Conservation (phyloP, 352 stramenopile species). For the Aphanomyces cochlioides region DNA sequence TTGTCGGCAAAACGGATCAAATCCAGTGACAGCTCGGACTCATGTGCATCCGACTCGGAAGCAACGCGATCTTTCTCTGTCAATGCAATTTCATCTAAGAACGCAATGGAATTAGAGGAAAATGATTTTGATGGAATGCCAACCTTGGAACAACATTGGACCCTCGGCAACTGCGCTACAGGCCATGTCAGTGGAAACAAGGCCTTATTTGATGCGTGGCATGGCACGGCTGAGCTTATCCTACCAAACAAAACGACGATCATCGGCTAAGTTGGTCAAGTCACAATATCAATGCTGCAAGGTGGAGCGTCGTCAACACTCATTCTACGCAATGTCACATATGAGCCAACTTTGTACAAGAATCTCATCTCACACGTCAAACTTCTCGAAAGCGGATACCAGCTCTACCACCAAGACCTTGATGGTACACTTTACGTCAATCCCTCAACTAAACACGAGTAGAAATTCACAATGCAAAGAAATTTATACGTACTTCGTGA, state of each 20-base stretch:
- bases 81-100: background rate
- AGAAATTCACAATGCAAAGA: background rate
- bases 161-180: background rate
- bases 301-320: background rate
- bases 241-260: background rate
- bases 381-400: background rate
- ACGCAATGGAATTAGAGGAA: background rate
- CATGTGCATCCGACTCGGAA: background rate
- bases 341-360: conserved; percentile 5
- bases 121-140: background rate
- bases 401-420: background rate
- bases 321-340: background rate
- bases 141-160: background rate
- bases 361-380: background rate
- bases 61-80: background rate
- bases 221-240: background rate
- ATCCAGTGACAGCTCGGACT: background rate
- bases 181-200: background rate
- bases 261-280: background rate
- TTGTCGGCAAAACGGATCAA: background rate
- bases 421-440: background rate
- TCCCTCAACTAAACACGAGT: background rate
- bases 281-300: background rate
- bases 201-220: background rate
- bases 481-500: background rate